Percentiles rank a stretch among this genome's conserved stretches.
Conservation (phyloP, 192 early-diverging fungal species). For the Dispira simplex region DNA sequence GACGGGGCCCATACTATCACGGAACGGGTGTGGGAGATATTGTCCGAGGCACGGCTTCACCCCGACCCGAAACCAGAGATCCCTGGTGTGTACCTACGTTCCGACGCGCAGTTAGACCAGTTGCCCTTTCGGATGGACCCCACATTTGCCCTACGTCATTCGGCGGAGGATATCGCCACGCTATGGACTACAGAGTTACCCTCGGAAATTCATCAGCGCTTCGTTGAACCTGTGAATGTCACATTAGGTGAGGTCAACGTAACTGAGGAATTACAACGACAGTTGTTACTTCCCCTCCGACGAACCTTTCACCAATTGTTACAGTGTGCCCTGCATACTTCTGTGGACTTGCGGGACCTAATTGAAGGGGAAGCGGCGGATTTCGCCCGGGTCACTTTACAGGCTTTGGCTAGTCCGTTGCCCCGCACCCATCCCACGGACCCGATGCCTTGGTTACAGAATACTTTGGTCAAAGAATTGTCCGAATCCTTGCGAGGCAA, state of each 20-base stretch:
- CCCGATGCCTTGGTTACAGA: neutral
- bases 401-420: neutral
- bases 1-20: conserved; percentile 14
- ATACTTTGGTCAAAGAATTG: too few relatives aligned
- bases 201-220: neutral
- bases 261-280: neutral
- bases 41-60: neutral
- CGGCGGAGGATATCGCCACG: neutral
- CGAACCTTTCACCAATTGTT: neutral
- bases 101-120: neutral
- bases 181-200: neutral
- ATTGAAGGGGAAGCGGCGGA: neutral
- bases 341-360: conserved; percentile 1
- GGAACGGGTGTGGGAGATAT: neutral
- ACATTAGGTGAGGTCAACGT: neutral
- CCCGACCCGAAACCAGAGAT: too few relatives aligned
- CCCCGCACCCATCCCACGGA: neutral
- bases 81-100: neutral
- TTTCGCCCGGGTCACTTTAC: neutral
- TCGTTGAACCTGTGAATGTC: too few relatives aligned
- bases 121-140: neutral
- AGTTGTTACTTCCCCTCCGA: conserved; percentile 1
- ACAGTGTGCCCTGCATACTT: neutral
- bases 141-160: neutral
- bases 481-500: too few relatives aligned